Evolutionary conservation across 1,284 basidiomycete species (phyloP).

Genomic region (Ceratobasidium sp.): DNA sequence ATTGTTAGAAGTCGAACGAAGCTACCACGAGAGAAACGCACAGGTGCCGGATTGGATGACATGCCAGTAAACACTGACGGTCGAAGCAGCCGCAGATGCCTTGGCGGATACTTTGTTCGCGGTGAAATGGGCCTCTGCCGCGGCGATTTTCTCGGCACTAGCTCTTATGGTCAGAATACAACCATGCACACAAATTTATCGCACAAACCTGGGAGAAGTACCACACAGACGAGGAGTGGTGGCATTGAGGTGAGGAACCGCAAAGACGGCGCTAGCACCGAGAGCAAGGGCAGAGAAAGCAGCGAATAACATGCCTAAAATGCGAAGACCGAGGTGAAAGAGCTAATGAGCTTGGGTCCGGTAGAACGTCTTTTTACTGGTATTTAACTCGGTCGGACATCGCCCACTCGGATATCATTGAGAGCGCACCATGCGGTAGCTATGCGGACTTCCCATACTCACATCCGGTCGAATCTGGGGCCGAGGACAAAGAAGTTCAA

Average conservation of each 20-base stretch:
- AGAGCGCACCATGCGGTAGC: background rate
- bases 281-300: conserved; percentile 34
- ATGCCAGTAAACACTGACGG: conserved; percentile 42
- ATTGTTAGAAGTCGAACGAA: background rate
- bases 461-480: background rate
- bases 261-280: conserved; percentile 34
- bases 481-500: background rate
- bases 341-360: conserved; percentile 4
- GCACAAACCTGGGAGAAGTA: conserved; percentile 18
- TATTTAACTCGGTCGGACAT: too few relatives aligned
- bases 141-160: conserved; percentile 9
- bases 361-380: background rate
- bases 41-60: conserved; percentile 36
- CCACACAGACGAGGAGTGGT: conserved; percentile 38
- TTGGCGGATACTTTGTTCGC: background rate
- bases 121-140: background rate
- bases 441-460: background rate
- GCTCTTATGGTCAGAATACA: background rate
- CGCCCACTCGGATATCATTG: too few relatives aligned
- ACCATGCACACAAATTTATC: background rate
- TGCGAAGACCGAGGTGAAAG: background rate
- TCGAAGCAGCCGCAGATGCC: background rate
- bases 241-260: conserved; percentile 26
- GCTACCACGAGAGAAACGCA: background rate
- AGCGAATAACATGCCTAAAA: conserved; percentile 26